Conservation (phyloP, 1,284 basidiomycete species). For the Trichosporon coremiiforme region DNA sequence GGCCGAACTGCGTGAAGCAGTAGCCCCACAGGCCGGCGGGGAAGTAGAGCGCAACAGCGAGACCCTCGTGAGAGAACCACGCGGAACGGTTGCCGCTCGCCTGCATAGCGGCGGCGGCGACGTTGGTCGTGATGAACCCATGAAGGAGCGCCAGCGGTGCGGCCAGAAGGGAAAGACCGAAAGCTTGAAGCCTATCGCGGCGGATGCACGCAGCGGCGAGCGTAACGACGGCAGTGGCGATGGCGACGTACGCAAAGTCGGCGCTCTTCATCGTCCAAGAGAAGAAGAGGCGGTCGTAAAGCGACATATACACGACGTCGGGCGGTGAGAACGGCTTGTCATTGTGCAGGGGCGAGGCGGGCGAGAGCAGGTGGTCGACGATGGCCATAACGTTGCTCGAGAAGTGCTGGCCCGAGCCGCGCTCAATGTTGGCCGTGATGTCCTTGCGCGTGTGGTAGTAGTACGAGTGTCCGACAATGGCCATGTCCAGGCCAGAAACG, state of each 20-base stretch:
- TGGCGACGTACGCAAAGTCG: slow-evolving; percentile 66
- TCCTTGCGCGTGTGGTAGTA: slow-evolving; percentile 78
- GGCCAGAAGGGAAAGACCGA: slow-evolving; percentile 62
- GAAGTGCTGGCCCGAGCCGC: slow-evolving; percentile 70
- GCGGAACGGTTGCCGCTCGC: slow-evolving; percentile 63
- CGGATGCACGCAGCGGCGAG: slow-evolving; percentile 47
- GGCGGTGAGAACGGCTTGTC: slow-evolving; percentile 48
- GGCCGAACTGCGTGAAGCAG: slow-evolving; percentile 38
- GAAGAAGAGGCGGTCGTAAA: slow-evolving; percentile 69
- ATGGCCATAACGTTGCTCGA: slow-evolving; percentile 86
- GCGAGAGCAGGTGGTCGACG: slow-evolving; percentile 70
- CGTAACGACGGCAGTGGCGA: slow-evolving; percentile 58
- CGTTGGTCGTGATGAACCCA: slow-evolving; percentile 66
- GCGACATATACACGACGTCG: slow-evolving; percentile 69
- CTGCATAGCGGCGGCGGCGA: slow-evolving; percentile 72
- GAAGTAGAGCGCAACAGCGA: slow-evolving; percentile 73
- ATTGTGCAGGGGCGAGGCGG: slow-evolving; percentile 46
- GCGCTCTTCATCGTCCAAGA: slow-evolving; percentile 72
- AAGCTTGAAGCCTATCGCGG: slow-evolving; percentile 48
- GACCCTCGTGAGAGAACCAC: slow-evolving; percentile 70
- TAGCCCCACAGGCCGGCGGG: slow-evolving; percentile 66
- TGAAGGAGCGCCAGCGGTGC: slow-evolving; percentile 56
- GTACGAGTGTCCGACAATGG: slow-evolving; percentile 84
- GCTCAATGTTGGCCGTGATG: slow-evolving; percentile 41
- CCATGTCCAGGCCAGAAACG: slow-evolving; percentile 86